Evolutionary conservation across 495 filamentous ascomycete species (phyloP).

Genomic region (Aeminium ludgeri): DNA sequence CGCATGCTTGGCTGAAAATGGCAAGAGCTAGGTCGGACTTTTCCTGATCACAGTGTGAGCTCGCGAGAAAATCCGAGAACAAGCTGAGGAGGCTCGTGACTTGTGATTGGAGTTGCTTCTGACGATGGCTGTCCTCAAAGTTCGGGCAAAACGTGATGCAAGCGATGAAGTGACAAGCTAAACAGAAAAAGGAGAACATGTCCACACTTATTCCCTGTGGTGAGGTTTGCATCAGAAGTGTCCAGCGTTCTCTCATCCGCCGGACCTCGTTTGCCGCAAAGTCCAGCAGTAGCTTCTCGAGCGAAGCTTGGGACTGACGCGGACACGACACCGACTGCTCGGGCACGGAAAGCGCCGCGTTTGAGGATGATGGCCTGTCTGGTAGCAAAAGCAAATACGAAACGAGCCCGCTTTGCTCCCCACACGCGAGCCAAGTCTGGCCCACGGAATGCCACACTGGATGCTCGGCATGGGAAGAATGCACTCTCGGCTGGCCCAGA

Average conservation of each 20-base stretch:
- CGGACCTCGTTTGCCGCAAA: constrained; percentile 17
- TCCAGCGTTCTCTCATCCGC: constrained; percentile 16
- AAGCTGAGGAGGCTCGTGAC: constrained; percentile 13
- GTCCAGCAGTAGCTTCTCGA: constrained; percentile 18
- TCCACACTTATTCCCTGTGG: constrained; percentile 21
- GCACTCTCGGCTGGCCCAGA: constrained; percentile 17
- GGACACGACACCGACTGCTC: background rate
- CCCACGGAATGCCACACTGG: constrained; percentile 22
- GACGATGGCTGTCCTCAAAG: constrained; percentile 14
- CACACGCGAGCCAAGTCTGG: constrained; percentile 24
- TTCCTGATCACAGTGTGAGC: constrained; percentile 17
- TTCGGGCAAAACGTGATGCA: constrained; percentile 9
- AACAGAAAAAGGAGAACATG: constrained; percentile 20
- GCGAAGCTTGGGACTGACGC: background rate
- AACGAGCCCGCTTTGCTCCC: constrained; percentile 18
- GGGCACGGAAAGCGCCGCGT: background rate
- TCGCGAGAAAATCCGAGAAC: constrained; percentile 17
- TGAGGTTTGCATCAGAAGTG: constrained; percentile 11
- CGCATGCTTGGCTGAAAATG: constrained; percentile 1
- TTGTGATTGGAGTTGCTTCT: constrained; percentile 10
- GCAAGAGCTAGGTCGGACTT: constrained; percentile 22
- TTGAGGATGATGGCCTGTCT: background rate
- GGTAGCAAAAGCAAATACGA: constrained; percentile 26
- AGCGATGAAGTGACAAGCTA: constrained; percentile 16
- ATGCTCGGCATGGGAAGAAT: background rate